phyloP scores from a whole-genome alignment of 1,139 yeast species.

The Candida mesenterica region DNA sequence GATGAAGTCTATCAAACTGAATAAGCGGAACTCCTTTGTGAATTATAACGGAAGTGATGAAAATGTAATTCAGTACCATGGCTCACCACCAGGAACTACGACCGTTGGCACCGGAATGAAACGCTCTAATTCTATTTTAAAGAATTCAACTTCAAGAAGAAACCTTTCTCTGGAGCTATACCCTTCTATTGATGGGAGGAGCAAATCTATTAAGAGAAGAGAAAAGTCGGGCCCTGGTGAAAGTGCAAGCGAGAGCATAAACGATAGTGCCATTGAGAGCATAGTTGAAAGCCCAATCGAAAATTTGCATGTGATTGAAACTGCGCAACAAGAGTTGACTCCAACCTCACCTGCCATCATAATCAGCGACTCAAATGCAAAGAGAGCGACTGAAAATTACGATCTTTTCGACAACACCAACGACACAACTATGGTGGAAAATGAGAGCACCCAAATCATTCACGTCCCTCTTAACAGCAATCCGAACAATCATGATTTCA shows the following conservation, averaged over 20 bases:
- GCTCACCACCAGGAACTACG: slow-evolving; percentile 15
- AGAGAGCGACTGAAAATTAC: slow-evolving; percentile 6
- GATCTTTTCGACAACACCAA: slow-evolving; percentile 5
- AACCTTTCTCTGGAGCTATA: slow-evolving; percentile 14
- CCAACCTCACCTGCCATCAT: too few species aligned
- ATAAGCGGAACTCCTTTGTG: slow-evolving; percentile 42
- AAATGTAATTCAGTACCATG: slow-evolving; percentile 35
- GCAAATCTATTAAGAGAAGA: neutral
- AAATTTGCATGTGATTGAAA: too few species aligned
- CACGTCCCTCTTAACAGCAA: neutral
- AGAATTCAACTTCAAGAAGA: slow-evolving; percentile 27
- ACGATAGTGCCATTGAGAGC: too few species aligned
- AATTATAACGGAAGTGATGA: slow-evolving; percentile 51
- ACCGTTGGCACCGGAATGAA: slow-evolving; percentile 24
- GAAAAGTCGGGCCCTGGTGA: neutral
- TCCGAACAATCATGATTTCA: slow-evolving; percentile 3
- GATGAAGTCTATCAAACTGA: slow-evolving; percentile 32
- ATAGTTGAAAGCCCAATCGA: too few species aligned
- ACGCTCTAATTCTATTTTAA: slow-evolving; percentile 53
- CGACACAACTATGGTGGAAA: slow-evolving; percentile 6
- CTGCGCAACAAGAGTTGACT: too few species aligned
- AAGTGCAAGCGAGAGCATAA: too few species aligned
- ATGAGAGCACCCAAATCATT: neutral
- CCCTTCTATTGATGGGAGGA: neutral
- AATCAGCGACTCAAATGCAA: too few species aligned